Conservation (phyloP, 1,139 yeast genomes). For the Geotrichum cucujoidarum region DNA sequence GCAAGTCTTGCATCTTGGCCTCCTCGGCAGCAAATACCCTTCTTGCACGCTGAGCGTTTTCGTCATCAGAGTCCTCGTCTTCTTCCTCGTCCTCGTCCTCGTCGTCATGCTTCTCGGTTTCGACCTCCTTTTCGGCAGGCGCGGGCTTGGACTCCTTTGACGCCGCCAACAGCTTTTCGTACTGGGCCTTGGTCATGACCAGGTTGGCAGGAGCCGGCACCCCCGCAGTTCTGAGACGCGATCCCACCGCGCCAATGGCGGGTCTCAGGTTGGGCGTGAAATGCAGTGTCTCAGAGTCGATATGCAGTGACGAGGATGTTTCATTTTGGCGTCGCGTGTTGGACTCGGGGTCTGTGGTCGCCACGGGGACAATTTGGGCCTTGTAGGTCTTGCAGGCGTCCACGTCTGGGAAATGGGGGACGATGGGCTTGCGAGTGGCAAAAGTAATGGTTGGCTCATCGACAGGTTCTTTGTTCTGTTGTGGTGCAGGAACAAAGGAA, state of each 20-base stretch:
- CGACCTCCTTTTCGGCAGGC: neutral
- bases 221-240: conserved; percentile 16
- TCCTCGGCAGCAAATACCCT: conserved; percentile 27
- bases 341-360: no score
- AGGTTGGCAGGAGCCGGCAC: conserved; percentile 17
- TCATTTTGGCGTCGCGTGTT: no score
- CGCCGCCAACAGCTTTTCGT: conserved; percentile 13
- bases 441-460: conserved; percentile 1
- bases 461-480: neutral
- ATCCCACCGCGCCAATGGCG: conserved; percentile 17
- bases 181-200: conserved; percentile 20
- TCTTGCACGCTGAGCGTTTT: conserved; percentile 7
- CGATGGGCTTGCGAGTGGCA: conserved; percentile 3
- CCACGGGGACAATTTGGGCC: conserved; percentile 19
- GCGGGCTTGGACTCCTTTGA: conserved; percentile 4
- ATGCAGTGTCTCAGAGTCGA: conserved; percentile 17
- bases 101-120: conserved; percentile 11
- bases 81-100: conserved; percentile 7
- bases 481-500: neutral
- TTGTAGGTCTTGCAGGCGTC: conserved; percentile 17
- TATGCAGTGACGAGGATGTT: no score
- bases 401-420: conserved; percentile 17
- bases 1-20: conserved; percentile 28
- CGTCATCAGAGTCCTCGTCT: conserved; percentile 9
- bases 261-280: conserved; percentile 20